Conservation (phyloP, 495 filamentous ascomycete species). For the Lichenothelia convexa region DNA sequence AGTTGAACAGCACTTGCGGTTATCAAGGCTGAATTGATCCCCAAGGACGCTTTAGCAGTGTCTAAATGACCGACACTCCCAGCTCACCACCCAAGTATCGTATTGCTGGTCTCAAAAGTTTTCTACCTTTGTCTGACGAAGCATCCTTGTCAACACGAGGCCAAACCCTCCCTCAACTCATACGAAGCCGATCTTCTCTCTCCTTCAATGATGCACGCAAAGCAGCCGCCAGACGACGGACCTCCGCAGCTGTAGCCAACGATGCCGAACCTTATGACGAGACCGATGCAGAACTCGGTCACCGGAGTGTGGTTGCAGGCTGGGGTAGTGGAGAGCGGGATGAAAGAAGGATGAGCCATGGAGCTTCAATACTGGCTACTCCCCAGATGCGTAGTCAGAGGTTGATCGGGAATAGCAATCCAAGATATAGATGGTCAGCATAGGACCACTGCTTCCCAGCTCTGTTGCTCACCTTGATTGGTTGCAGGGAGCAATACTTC, state of each 20-base stretch:
- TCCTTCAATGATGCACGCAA: too few relatives aligned
- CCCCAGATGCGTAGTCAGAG: constrained; percentile 60
- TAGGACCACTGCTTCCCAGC: background rate
- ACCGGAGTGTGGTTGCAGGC: background rate
- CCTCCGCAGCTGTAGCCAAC: too few relatives aligned
- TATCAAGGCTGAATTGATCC: too few relatives aligned
- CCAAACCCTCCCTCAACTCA: constrained; percentile 16
- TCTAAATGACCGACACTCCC: background rate
- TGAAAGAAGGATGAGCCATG: constrained; percentile 20
- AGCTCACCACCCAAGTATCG: constrained; percentile 3
- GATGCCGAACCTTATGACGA: background rate
- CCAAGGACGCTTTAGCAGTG: too few relatives aligned
- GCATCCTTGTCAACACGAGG: constrained; percentile 16
- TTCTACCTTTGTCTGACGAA: constrained; percentile 18
- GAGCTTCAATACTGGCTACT: constrained; percentile 35
- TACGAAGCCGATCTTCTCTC: constrained; percentile 4
- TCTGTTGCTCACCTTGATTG: background rate
- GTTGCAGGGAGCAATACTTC: constrained; percentile 45
- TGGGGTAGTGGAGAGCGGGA: background rate
- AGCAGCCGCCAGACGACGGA: too few relatives aligned
- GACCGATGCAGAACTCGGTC: background rate
- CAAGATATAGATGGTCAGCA: constrained; percentile 45
- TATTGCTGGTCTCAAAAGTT: constrained; percentile 16
- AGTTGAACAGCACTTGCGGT: too few relatives aligned
- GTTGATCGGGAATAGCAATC: constrained; percentile 59